These are phyloP conservation scores for Collybia sp. DNA, from an alignment of 768 basidiomycete species.

Conservation along the genomic window DNA sequence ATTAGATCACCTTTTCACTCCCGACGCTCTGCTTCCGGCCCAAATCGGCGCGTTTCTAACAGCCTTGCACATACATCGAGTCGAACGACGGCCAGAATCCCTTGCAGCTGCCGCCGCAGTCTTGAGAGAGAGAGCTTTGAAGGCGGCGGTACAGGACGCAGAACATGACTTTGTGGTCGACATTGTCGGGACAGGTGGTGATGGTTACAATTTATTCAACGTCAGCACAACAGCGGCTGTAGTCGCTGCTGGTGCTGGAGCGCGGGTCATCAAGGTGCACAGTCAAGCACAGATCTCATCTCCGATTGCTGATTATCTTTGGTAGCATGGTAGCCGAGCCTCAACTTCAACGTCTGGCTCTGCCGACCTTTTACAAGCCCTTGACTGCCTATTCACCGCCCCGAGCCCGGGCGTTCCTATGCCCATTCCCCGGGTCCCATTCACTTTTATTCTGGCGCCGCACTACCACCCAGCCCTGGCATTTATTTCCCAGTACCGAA, in stretches of 20 bases:
- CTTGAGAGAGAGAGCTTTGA: slow-evolving; percentile 63
- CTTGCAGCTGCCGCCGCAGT: slow-evolving; percentile 78
- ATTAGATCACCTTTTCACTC: slow-evolving; percentile 71
- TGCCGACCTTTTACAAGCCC: slow-evolving; percentile 84
- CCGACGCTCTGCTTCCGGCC: slow-evolving; percentile 54
- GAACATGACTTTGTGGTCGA: slow-evolving; percentile 68
- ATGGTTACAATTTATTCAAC: slow-evolving; percentile 95
- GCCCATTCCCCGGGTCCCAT: slow-evolving; percentile 64
- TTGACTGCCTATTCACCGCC: slow-evolving; percentile 71
- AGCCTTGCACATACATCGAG: slow-evolving; percentile 73
- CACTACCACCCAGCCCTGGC: slow-evolving; percentile 90
- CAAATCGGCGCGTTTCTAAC: slow-evolving; percentile 91
- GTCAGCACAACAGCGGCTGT: slow-evolving; percentile 93
- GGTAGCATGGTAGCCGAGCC: slow-evolving; percentile 84
- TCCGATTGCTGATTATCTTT: not conserved
- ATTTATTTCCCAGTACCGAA: slow-evolving; percentile 77
- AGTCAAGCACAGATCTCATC: slow-evolving; percentile 3
- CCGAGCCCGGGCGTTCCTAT: slow-evolving; percentile 55
- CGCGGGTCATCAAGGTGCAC: slow-evolving; percentile 85
- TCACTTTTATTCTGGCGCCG: slow-evolving; percentile 91
- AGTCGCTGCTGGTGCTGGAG: slow-evolving; percentile 92
- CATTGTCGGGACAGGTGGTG: slow-evolving; percentile 93
- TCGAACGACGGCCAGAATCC: slow-evolving; percentile 72
- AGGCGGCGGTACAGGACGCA: slow-evolving; percentile 50
- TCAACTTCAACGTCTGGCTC: slow-evolving; percentile 94